Evolutionary conservation across 306 rosid genomes (phyloP).

Genomic region (Trichosanthes truncata): DNA sequence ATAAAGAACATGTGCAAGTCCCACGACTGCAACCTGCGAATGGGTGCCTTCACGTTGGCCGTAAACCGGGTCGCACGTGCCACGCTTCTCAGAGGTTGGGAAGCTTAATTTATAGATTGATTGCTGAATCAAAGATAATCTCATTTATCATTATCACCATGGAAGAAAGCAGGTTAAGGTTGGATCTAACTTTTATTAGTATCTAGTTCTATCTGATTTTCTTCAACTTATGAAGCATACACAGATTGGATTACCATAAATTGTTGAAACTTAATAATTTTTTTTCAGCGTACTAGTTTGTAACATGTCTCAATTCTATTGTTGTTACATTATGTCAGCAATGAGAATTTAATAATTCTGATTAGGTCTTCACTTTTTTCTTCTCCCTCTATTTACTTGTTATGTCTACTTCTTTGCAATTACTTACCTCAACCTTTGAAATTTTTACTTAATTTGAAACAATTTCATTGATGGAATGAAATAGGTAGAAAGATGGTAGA

Average conservation of each 20-base stretch:
- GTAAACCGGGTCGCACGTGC: constrained; percentile 53
- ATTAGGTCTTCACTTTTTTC: not conserved
- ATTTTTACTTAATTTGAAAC: not conserved
- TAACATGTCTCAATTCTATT: not conserved
- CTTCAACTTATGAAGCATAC: constrained; percentile 4
- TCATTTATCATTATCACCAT: not conserved
- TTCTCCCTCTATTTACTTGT: not conserved
- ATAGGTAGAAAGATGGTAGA: not conserved
- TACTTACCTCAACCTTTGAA: not conserved
- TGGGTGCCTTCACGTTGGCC: constrained; percentile 55
- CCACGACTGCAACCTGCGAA: constrained; percentile 44
- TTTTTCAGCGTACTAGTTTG: not conserved
- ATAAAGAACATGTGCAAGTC: constrained; percentile 55
- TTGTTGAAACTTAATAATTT: not conserved
- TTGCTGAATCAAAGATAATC: not conserved
- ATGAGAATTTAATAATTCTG: not conserved
- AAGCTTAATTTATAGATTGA: constrained; percentile 21
- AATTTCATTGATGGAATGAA: not conserved
- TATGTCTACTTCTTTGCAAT: not conserved
- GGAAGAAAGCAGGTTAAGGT: not conserved
- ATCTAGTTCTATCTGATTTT: not conserved
- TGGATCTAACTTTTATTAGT: not conserved
- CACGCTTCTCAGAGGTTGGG: constrained; percentile 47
- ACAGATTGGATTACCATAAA: not conserved
- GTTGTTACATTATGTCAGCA: not conserved